Conservation (phyloP, 805 yeast genomes). For the Zygotorulaspora danielsina region DNA sequence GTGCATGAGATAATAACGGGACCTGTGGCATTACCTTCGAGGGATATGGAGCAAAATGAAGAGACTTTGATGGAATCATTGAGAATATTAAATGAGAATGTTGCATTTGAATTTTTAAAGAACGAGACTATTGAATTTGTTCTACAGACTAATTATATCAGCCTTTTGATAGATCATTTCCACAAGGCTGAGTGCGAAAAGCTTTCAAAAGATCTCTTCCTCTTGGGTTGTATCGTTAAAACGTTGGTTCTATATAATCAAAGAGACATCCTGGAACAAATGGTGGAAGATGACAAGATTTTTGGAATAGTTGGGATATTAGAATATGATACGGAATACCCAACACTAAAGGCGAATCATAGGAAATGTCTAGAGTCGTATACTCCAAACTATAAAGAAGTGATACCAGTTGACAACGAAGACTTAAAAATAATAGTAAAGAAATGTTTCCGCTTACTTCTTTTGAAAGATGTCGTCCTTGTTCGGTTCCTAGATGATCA, state of each 20-base stretch:
- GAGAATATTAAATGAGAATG: conserved; percentile 54
- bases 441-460: conserved; percentile 72
- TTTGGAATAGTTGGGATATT: conserved; percentile 69
- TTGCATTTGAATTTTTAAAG: conserved; percentile 55
- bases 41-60: conserved; percentile 44
- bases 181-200: conserved; percentile 50
- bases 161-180: conserved; percentile 50
- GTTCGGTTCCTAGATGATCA: conserved; percentile 81
- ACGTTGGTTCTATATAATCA: conserved; percentile 70
- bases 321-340: conserved; percentile 88
- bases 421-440: conserved; percentile 54
- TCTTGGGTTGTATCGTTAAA: conserved; percentile 70
- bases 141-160: conserved; percentile 49
- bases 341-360: conserved; percentile 74
- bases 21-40: conserved; percentile 65
- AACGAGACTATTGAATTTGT: conserved; percentile 58
- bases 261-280: conserved; percentile 50
- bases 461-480: conserved; percentile 79
- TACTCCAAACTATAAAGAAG: conserved; percentile 53
- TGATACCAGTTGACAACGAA: conserved; percentile 56
- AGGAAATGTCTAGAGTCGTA: conserved; percentile 59
- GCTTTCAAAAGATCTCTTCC: conserved; percentile 53
- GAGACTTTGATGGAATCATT: conserved; percentile 49
- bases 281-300: conserved; percentile 50
- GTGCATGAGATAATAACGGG: conserved; percentile 75